A percentile compares a stretch with the other conserved stretches of the same genome.
Conservation (phyloP, 1,139 yeast species). For the Yamadazyma triangularis region DNA sequence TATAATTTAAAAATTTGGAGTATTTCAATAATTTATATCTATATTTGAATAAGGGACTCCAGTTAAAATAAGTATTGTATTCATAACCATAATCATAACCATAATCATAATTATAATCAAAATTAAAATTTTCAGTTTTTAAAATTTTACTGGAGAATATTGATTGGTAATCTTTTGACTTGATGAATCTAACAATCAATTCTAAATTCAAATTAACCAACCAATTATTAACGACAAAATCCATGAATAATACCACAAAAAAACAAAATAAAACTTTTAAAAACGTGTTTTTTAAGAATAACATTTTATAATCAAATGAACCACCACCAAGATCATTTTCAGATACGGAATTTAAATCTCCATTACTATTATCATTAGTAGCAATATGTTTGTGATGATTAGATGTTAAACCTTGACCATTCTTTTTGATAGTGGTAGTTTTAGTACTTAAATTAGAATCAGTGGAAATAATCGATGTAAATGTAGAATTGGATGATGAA, state of each 20-base stretch:
- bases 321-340: not conserved
- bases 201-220: constrained; percentile 4
- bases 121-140: not conserved
- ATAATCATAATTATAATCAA: not conserved
- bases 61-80: no score
- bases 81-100: not conserved
- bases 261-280: constrained; percentile 9
- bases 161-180: constrained; percentile 7
- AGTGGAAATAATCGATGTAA: constrained; percentile 4
- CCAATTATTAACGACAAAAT: constrained; percentile 3
- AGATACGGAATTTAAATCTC: not conserved
- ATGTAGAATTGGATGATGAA: constrained; percentile 12
- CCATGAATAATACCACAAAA: constrained; percentile 5
- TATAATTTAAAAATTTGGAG: constrained; percentile 21
- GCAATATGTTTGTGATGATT: not conserved
- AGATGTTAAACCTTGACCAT: not conserved
- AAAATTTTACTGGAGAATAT: constrained; percentile 9
- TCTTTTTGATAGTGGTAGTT: constrained; percentile 1
- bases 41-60: not conserved
- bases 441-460: constrained; percentile 1
- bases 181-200: constrained; percentile 5
- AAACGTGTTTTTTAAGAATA: constrained; percentile 6
- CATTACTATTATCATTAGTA: no score
- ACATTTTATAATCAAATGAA: not conserved
- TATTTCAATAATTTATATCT: constrained; percentile 2